A percentile compares a stretch with the other conserved stretches of the same genome.
Conservation (phyloP, 768 basidiomycete species). For the Hygrophorus russula region DNA sequence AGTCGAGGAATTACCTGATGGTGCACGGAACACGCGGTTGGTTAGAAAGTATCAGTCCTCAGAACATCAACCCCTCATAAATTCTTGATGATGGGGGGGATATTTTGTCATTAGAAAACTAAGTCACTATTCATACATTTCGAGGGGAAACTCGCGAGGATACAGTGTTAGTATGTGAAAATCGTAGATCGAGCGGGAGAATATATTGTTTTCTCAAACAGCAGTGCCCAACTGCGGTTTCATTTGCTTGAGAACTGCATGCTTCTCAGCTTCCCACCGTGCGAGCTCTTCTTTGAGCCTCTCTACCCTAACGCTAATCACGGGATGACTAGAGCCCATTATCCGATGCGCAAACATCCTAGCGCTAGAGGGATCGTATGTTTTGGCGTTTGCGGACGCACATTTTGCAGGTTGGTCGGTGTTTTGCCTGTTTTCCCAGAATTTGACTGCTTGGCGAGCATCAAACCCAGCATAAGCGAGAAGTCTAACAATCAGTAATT, state of each 20-base stretch:
- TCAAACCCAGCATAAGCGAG: slow-evolving; percentile 90
- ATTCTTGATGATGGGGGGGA: too few relatives aligned
- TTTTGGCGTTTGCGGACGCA: slow-evolving; percentile 16
- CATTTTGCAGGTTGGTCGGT: slow-evolving; percentile 30
- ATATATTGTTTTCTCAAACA: neutral
- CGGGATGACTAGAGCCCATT: slow-evolving; percentile 55
- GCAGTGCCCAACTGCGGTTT: neutral
- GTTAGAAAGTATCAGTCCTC: slow-evolving; percentile 19
- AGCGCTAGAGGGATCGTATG: slow-evolving; percentile 11
- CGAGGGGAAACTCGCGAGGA: too few relatives aligned
- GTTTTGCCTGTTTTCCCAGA: slow-evolving; percentile 63
- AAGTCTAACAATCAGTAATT: slow-evolving; percentile 36
- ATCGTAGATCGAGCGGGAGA: neutral
- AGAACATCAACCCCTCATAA: slow-evolving; percentile 6
- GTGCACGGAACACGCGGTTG: slow-evolving; percentile 22
- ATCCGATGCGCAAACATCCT: slow-evolving; percentile 28
- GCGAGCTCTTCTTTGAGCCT: slow-evolving; percentile 55
- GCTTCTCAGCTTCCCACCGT: slow-evolving; percentile 55
- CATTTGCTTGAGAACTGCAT: slow-evolving; percentile 13
- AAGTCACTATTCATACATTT: too few relatives aligned
- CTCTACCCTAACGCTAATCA: slow-evolving; percentile 51
- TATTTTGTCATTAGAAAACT: too few relatives aligned
- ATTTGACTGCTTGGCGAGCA: slow-evolving; percentile 66
- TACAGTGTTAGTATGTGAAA: too few relatives aligned
- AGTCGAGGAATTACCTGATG: slow-evolving; percentile 27